Evolutionary conservation across 768 basidiomycete species (phyloP), one percentile per base, ranked within the genome.

Genomic region (Hortiboletus flavorubellus): DNA sequence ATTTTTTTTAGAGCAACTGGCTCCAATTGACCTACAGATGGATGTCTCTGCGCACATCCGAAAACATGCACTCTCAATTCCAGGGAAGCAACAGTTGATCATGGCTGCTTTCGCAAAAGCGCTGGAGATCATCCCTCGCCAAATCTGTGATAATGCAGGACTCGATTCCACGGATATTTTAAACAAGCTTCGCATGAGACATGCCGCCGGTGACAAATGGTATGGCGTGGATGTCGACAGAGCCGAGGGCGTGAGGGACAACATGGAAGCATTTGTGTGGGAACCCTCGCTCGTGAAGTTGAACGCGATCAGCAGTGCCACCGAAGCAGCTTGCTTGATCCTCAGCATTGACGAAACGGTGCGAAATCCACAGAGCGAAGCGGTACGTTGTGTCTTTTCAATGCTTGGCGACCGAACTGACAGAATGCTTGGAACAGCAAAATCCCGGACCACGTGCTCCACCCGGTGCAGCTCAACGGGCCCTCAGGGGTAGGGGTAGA

Each of bases 211-310:
- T 15, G 88, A 92, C 51, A 84, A 77, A 53, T 98, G 94, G 94
- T 87, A 81, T 43, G 97, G 97, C 56, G 94, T 98, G 14, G 94
- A 97, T 62, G 93, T 99, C 29, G 95, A 98, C 52, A 89, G 89
- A 12, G 73, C 79, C 4, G 87, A 91, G 30, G 92, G 93, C 18
- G 91, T 98, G 29, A 85, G 92, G 51, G 85, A 99, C 73, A 99
- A 98, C 73, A 87, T 98, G 87, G 92, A 93, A 49, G 89, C 91
- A 43, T 99, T 98, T 66, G 96, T 99, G 8, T 98, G 97, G 96
- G 97, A 98, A 69, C 96, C 97, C 15, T 89, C 89, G 59, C 78
- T 98, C 55, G 91, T 98, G 65, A 99, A 98, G 76, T 74, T 86
- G 44, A 99, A 99, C 66, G 97, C 97, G 23, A 86, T 99, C 66